Base-by-base conservation (phyloP, 2,329 filamentous ascomycete genomes). In the Metarhizium brunneum region DNA sequence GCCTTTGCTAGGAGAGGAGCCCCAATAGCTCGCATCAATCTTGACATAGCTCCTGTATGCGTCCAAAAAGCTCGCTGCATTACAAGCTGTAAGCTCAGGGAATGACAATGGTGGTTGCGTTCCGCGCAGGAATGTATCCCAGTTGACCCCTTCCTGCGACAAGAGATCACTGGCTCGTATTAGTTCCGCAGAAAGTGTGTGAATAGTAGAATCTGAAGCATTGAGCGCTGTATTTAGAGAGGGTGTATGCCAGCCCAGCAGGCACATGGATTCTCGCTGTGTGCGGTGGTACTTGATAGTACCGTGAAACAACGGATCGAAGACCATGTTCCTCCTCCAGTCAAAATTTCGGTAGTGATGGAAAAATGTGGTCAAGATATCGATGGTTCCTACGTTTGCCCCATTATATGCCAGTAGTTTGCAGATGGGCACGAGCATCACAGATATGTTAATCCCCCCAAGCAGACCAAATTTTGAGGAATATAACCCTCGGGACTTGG, bases 401-500 rank as follows among this genome's bases (percentile, higher is more conserved):
- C 62, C 62, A 10, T 72, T 59, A 4, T 68, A 66, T 32, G 72
- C 68, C 4, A 83, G 64, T 25, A 78, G 65, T 65, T 88, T 87
- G 66, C 77, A 79, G 0, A 88, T 69, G 16, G 77, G 25, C 0
- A 80, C 76, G 8, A 88, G 71, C 63, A 88, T 73, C 25, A 86
- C 68, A 0, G 81, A 78, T 53, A 88, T 80, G 60, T 87, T 84
- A 20, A 86, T 80, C 3, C 84, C 84, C 25, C 82, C 79, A 0
- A 88, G 72, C 57, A 82, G 85, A 0, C 85, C 85, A 61, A 87
- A 87, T 50, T 77, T 81, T 1, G 83, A 77, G 0, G 82, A 78
- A 65, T 87, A 88, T 16, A 88, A 73, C 1, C 85, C 85, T 6
- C 81, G 76, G 11, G 75, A 69, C 54, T 76, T 75, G 1, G 85